phyloP scores from a whole-genome alignment of 2,329 filamentous ascomycete species.

The Colletotrichum sp. region DNA sequence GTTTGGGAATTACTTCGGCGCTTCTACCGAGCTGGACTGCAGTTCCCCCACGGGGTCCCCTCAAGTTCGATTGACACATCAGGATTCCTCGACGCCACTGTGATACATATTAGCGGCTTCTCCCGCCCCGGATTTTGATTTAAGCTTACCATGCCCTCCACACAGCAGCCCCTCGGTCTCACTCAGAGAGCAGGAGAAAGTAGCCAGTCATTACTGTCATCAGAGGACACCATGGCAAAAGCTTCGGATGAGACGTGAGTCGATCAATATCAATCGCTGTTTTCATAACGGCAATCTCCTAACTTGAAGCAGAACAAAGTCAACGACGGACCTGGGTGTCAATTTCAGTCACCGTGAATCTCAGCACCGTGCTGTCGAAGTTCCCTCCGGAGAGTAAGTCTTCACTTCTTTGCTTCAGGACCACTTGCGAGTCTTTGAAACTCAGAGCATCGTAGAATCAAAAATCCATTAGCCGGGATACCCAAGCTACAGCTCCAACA shows the following conservation, averaged over 20 bases:
- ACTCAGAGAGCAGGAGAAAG: not conserved
- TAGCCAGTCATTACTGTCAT: not conserved
- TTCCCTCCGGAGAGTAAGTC: not conserved
- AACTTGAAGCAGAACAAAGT: not conserved
- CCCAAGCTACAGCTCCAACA: conserved; percentile 54
- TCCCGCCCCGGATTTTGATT: not conserved
- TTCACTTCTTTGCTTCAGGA: not conserved
- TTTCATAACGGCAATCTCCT: not conserved
- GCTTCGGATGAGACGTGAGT: not conserved
- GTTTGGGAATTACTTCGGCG: not conserved
- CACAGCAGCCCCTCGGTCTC: not conserved
- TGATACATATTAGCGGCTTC: not conserved
- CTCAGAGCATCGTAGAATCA: not conserved
- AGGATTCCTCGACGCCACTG: not conserved
- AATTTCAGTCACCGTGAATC: not conserved
- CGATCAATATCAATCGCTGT: not conserved
- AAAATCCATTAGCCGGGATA: conserved; percentile 43
- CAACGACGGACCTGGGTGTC: not conserved
- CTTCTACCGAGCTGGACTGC: not conserved
- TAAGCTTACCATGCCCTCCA: not conserved
- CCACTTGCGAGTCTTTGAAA: not conserved
- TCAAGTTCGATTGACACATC: not conserved
- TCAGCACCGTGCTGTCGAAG: not conserved
- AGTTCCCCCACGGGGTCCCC: not conserved
- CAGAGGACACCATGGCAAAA: not conserved